Evolutionary conservation across 352 stramenopile species (phyloP), one percentile per base, ranked within the genome.

Genomic region (Phytopythium montanum): DNA sequence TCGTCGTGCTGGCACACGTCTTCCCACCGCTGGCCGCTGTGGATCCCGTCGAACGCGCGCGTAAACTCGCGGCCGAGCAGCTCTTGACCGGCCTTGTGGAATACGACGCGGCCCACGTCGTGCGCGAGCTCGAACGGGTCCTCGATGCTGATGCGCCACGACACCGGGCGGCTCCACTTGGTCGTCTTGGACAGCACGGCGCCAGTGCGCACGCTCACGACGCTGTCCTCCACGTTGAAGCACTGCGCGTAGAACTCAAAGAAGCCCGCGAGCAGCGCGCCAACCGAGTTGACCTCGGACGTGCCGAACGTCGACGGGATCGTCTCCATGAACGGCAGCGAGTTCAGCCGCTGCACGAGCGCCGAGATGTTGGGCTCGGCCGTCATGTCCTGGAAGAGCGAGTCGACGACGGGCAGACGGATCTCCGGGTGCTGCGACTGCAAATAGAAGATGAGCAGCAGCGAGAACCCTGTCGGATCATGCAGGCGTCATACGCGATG

Each of bases 371-470:
- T 97, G 10, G 90, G 95, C 29, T 99, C 77, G 9, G 97, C 63
- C 29, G 96, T 94, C 31, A 90, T 61, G 29, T 72, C 72, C 28
- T 79, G 70, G 49, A 91, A 87, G 48, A 76, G 23, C 13, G 70
- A 62, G 31, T 75, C 65, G 9, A 86, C 73, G 5, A 66, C 66
- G 38, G 79, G 76, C 42, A 91, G 59, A 39, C 88, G 56, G 51
- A 82, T 73, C 14, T 81, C 69, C 7, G 75, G 69, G 19, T 80
- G 70, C 13, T 72, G 69, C 13, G 80, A 89, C 66, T 98, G 94
- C 42, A 99, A 85, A 76, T 97, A 99, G 72, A 99, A 97, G 51
- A 99, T 83, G 42, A 99, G 70, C 71, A 98, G 83, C 45, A 99
- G 71, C 62, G 98, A 95, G 76, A 98, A 99, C 0, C 94, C 79